phyloP scores from a whole-genome alignment of 768 basidiomycete genomes.

The Calvatia gigantea region DNA sequence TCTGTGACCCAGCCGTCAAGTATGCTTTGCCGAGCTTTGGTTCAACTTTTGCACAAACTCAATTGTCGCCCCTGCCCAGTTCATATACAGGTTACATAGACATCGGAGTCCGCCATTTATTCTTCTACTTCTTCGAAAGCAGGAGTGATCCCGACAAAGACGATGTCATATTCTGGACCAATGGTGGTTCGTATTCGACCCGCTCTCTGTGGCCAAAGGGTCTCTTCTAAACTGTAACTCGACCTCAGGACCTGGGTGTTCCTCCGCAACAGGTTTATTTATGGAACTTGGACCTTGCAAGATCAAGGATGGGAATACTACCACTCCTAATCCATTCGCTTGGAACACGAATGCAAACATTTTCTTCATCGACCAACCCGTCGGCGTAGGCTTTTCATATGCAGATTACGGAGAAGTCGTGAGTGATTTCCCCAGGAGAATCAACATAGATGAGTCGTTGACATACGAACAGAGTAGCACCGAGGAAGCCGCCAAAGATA shows the following conservation, averaged over 20 bases:
- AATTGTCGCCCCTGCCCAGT: constrained; percentile 24
- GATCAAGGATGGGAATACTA: constrained; percentile 45
- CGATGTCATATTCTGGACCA: constrained; percentile 35
- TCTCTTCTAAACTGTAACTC: neutral
- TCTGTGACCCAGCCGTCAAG: constrained; percentile 59
- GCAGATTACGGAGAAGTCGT: constrained; percentile 61
- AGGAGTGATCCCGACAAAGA: constrained; percentile 57
- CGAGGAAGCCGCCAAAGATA: constrained; percentile 64
- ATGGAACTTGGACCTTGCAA: constrained; percentile 78
- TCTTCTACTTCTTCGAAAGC: constrained; percentile 81
- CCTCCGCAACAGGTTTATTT: constrained; percentile 55
- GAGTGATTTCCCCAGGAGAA: too few relatives aligned
- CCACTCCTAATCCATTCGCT: constrained; percentile 53
- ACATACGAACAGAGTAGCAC: constrained; percentile 59
- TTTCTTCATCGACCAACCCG: constrained; percentile 61
- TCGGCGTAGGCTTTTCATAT: constrained; percentile 61
- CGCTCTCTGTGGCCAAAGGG: too few relatives aligned
- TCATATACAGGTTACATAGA: constrained; percentile 69
- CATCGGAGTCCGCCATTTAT: constrained; percentile 57
- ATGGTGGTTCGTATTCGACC: constrained; percentile 10
- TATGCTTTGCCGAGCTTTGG: constrained; percentile 18
- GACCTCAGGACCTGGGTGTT: constrained; percentile 36
- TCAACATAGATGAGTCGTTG: too few relatives aligned
- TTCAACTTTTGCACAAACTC: constrained; percentile 12
- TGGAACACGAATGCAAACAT: constrained; percentile 70